Percentiles rank a stretch among this genome's conserved stretches.
Conservation (phyloP, 2,329 filamentous ascomycete species). For the Phoma sp. region DNA sequence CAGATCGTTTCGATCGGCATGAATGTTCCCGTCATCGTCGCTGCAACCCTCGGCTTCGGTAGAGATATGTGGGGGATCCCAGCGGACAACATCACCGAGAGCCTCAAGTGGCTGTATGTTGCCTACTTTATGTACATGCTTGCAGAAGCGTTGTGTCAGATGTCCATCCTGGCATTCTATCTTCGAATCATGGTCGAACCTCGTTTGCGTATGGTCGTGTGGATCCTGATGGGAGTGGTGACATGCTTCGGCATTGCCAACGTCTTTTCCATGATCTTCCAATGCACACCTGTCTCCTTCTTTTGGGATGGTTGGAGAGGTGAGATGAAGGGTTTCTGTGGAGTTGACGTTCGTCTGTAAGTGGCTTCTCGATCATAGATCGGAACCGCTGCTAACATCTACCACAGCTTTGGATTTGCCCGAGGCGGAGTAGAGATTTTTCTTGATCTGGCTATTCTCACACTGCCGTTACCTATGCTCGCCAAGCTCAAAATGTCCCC, state of each 20-base stretch:
- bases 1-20: constrained; percentile 33
- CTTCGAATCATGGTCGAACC: constrained; percentile 37
- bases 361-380: neutral
- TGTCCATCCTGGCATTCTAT: constrained; percentile 42
- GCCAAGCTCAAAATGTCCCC: constrained; percentile 30
- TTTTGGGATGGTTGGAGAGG: constrained; percentile 52
- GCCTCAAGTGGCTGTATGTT: constrained; percentile 37
- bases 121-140: constrained; percentile 41
- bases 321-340: constrained; percentile 39
- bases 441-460: constrained; percentile 33
- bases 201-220: constrained; percentile 23
- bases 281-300: constrained; percentile 47
- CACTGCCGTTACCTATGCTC: constrained; percentile 32
- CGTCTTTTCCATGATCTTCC: constrained; percentile 39
- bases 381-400: neutral
- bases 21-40: constrained; percentile 36
- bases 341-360: constrained; percentile 44
- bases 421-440: constrained; percentile 38
- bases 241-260: constrained; percentile 34
- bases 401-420: constrained; percentile 42
- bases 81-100: constrained; percentile 33
- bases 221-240: constrained; percentile 29
- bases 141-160: constrained; percentile 34
- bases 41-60: constrained; percentile 34
- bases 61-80: constrained; percentile 40